A percentile compares a stretch with the other conserved stretches of the same genome.
Conservation (phyloP, 371 early-diverging fungal species). For the Gilbertella persicaria region DNA sequence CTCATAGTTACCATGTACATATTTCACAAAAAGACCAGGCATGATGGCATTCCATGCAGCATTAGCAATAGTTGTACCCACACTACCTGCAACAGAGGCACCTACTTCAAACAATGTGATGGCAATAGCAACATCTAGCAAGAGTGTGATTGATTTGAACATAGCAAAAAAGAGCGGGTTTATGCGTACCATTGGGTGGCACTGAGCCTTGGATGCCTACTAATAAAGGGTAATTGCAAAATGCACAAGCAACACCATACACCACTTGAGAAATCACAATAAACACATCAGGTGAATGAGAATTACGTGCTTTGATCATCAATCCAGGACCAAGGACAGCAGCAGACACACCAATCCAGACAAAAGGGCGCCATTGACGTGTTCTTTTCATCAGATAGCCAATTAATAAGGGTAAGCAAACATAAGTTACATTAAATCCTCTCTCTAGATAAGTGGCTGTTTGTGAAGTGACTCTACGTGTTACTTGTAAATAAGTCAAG, state of each 20-base stretch:
- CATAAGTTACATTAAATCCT: slow-evolving; percentile 42
- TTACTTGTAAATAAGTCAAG: slow-evolving; percentile 42
- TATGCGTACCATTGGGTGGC: slow-evolving; percentile 30
- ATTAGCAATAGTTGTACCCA: slow-evolving; percentile 44
- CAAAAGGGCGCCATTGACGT: slow-evolving; percentile 48
- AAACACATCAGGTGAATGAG: slow-evolving; percentile 32
- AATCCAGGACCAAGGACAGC: slow-evolving; percentile 42
- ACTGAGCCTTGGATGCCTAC: slow-evolving; percentile 45
- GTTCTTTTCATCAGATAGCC: slow-evolving; percentile 44
- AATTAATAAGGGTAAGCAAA: slow-evolving; percentile 29
- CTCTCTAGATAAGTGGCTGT: slow-evolving; percentile 39
- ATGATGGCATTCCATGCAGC: slow-evolving; percentile 44
- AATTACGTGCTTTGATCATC: slow-evolving; percentile 50
- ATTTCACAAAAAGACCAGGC: slow-evolving; percentile 31
- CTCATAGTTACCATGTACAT: slow-evolving; percentile 44
- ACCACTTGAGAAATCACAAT: slow-evolving; percentile 42
- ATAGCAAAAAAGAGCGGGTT: background rate
- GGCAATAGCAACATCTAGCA: slow-evolving; percentile 39
- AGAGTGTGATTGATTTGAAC: background rate
- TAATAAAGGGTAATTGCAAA: slow-evolving; percentile 28
- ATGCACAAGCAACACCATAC: slow-evolving; percentile 43
- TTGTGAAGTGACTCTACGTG: slow-evolving; percentile 32
- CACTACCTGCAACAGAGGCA: slow-evolving; percentile 36
- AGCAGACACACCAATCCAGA: slow-evolving; percentile 65
- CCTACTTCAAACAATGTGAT: slow-evolving; percentile 41